A percentile compares a stretch with the other conserved stretches of the same genome.
Conservation (phyloP, 2,329 filamentous ascomycete genomes). For the Beauveria varroae region DNA sequence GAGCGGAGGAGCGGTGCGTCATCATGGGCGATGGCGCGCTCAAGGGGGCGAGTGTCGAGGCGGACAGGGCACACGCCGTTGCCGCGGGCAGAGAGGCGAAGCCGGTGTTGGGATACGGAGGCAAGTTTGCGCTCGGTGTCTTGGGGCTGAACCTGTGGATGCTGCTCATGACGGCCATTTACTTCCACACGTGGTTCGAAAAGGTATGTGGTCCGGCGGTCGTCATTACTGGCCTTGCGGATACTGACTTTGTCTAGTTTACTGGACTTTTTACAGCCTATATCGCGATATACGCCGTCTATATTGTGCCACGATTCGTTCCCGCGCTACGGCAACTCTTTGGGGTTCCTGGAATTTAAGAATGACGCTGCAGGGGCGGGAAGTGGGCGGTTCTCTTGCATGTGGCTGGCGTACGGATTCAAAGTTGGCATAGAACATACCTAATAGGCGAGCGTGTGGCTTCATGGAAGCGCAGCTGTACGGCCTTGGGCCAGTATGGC, state of each 20-base stretch:
- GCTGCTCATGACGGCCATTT: conserved; percentile 96
- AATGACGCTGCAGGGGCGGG: not conserved
- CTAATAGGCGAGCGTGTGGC: not conserved
- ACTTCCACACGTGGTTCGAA: conserved; percentile 98
- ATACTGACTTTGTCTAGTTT: conserved; percentile 32
- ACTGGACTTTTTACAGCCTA: conserved; percentile 45
- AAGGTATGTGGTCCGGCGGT: conserved; percentile 53
- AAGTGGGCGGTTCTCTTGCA: not conserved
- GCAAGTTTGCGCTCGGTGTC: conserved; percentile 54
- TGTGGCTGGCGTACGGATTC: not conserved
- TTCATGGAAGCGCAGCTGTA: not conserved
- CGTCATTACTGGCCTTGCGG: too few relatives aligned
- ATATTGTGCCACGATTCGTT: conserved; percentile 44
- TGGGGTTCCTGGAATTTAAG: conserved; percentile 44
- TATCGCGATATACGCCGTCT: conserved; percentile 40
- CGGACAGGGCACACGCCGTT: conserved; percentile 19
- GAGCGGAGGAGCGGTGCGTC: conserved; percentile 57
- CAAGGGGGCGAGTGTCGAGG: conserved; percentile 48
- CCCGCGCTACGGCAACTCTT: conserved; percentile 37
- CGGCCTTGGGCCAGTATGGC: not conserved
- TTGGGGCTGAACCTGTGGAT: conserved; percentile 80
- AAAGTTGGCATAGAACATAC: not conserved
- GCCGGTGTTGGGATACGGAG: conserved; percentile 35
- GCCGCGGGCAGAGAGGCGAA: conserved; percentile 19
- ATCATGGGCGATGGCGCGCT: conserved; percentile 59